Percentiles rank a stretch among this genome's conserved stretches.
Evolutionary conservation across 352 stramenopile species (phyloP).

Genomic region (Thalassiosira exigua): DNA sequence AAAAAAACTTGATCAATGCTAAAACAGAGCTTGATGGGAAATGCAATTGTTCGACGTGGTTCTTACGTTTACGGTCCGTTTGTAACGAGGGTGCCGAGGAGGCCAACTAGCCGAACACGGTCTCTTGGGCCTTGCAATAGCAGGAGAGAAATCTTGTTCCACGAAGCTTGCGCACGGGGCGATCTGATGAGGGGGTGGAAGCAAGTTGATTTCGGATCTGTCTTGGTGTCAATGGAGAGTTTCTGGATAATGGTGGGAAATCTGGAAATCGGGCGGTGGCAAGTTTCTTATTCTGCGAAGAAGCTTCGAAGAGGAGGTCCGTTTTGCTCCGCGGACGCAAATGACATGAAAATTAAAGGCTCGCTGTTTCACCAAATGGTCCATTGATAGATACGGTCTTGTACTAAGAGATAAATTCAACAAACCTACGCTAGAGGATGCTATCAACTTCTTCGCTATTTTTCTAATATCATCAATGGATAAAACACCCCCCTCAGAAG

Average conservation of each 20-base stretch:
- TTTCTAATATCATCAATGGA: no score
- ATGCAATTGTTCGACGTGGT: slow-evolving; percentile 4
- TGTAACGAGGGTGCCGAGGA: slow-evolving; percentile 17
- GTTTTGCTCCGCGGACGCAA: not conserved
- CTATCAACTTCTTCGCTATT: no score
- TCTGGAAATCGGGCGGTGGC: not conserved
- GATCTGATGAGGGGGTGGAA: not conserved
- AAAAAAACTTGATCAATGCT: slow-evolving; percentile 6
- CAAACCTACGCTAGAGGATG: no score
- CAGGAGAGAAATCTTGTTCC: not conserved
- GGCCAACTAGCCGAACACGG: slow-evolving; percentile 10
- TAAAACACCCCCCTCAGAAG: no score
- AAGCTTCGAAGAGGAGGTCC: no score
- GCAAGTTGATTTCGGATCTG: not conserved
- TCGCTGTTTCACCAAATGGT: not conserved
- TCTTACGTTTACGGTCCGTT: slow-evolving; percentile 23
- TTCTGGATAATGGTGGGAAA: not conserved
- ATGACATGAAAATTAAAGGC: not conserved
- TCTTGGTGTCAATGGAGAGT: not conserved
- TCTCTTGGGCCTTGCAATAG: not conserved
- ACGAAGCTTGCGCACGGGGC: not conserved
- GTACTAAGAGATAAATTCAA: no score
- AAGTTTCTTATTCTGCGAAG: not conserved
- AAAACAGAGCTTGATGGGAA: slow-evolving; percentile 1
- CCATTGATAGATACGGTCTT: no score